Evolutionary conservation across 2,329 filamentous ascomycete genomes (phyloP).

Genomic region (Hymenoscyphus occultus): DNA sequence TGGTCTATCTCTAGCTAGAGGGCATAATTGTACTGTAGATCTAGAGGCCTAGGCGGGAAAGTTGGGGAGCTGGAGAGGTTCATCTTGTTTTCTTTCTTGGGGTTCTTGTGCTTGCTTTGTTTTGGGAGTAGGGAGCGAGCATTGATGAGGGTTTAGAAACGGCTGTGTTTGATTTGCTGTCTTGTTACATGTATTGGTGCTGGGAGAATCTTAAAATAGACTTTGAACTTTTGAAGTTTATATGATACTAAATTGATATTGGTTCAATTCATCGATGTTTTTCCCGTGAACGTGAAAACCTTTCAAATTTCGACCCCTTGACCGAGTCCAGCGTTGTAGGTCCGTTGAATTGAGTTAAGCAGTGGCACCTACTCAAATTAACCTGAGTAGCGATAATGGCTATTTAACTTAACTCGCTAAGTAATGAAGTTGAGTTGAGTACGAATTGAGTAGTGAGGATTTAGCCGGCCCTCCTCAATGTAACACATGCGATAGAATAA

Average conservation of each 20-base stretch:
- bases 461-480: too few relatives aligned
- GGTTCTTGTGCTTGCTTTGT: neutral
- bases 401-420: too few relatives aligned
- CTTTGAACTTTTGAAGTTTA: neutral
- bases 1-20: neutral
- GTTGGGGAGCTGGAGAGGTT: neutral
- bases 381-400: too few relatives aligned
- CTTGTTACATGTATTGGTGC: neutral
- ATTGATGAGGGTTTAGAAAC: neutral
- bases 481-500: too few relatives aligned
- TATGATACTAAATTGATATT: neutral
- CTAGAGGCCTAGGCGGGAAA: neutral
- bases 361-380: too few relatives aligned
- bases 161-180: neutral
- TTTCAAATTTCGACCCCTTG: too few relatives aligned
- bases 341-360: neutral
- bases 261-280: neutral
- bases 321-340: neutral
- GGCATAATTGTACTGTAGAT: neutral
- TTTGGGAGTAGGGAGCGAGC: neutral
- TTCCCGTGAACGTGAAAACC: too few relatives aligned
- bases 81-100: neutral
- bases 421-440: too few relatives aligned
- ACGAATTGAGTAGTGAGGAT: too few relatives aligned
- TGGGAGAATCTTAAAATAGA: neutral